phyloP scores from a whole-genome alignment of 805 yeast species.

The Schwanniomyces sp. region DNA sequence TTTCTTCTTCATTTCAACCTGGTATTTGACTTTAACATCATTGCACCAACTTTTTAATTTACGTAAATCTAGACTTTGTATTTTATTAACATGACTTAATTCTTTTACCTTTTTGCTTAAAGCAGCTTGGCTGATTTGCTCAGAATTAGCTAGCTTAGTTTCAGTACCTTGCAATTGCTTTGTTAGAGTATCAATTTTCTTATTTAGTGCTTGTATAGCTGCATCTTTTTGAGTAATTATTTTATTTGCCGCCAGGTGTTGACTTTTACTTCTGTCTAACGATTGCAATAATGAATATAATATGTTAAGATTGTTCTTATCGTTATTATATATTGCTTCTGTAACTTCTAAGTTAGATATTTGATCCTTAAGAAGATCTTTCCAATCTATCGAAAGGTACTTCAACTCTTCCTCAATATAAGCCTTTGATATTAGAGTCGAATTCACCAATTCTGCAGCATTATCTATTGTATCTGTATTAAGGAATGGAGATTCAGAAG shows the following conservation, averaged over 20 bases:
- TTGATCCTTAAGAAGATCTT: conserved; percentile 27
- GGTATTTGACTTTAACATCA: conserved; percentile 32
- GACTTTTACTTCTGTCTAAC: conserved; percentile 32
- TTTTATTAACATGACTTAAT: conserved; percentile 18
- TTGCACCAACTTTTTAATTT: conserved; percentile 26
- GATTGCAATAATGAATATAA: conserved; percentile 32
- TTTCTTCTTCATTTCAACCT: conserved; percentile 34
- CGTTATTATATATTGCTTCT: conserved; percentile 33
- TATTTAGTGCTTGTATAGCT: conserved; percentile 22
- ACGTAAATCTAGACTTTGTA: conserved; percentile 28
- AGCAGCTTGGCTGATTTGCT: conserved; percentile 18
- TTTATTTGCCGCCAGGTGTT: conserved; percentile 29
- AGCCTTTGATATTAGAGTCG: conserved; percentile 33
- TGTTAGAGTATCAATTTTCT: conserved; percentile 20
- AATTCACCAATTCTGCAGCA: conserved; percentile 38
- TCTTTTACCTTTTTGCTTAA: conserved; percentile 14
- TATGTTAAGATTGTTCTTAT: conserved; percentile 36
- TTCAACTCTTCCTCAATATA: conserved; percentile 29
- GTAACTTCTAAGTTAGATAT: conserved; percentile 20
- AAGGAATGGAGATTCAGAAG: conserved; percentile 10
- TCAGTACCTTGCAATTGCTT: conserved; percentile 16
- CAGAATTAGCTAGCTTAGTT: conserved; percentile 12
- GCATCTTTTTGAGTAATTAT: conserved; percentile 27
- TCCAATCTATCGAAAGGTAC: conserved; percentile 37
- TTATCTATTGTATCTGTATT: conserved; percentile 33